These are phyloP conservation scores for Ophiostoma triangulosporum DNA, from an alignment of 2,329 filamentous ascomycete genomes.

Conservation along the genomic window DNA sequence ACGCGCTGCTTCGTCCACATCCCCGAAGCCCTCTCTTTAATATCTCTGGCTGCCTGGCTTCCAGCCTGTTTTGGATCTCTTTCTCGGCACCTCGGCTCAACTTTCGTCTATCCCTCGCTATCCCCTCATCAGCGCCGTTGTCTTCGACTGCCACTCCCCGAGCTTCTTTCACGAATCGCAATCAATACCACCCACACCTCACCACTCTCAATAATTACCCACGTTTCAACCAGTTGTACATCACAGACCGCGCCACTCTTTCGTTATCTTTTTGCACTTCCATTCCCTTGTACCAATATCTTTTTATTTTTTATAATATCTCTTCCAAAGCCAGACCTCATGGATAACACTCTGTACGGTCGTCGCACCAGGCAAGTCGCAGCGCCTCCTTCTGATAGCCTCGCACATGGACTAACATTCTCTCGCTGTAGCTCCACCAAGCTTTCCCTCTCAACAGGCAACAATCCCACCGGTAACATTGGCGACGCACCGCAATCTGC, in stretches of 20 bases:
- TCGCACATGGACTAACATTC: background rate
- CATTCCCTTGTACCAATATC: background rate
- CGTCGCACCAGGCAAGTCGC: conserved; percentile 65
- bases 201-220: background rate
- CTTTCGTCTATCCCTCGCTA: too few relatives aligned
- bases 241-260: background rate
- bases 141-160: background rate
- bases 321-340: conserved; percentile 25
- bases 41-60: conserved; percentile 1
- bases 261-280: background rate
- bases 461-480: conserved; percentile 7
- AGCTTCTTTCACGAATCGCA: too few relatives aligned
- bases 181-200: too few relatives aligned
- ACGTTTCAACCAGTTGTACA: background rate
- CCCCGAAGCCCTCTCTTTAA: background rate
- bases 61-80: background rate
- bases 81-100: conserved; percentile 11
- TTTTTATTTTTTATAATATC: conserved; percentile 2
- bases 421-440: conserved; percentile 57
- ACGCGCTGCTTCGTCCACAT: background rate
- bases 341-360: conserved; percentile 57
- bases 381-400: conserved; percentile 6
- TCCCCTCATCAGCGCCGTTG: too few relatives aligned
- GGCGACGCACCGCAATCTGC: conserved; percentile 29
- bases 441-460: conserved; percentile 66